Conservation (phyloP, 2,329 filamentous ascomycete genomes). For the Verticillium nubilum region DNA sequence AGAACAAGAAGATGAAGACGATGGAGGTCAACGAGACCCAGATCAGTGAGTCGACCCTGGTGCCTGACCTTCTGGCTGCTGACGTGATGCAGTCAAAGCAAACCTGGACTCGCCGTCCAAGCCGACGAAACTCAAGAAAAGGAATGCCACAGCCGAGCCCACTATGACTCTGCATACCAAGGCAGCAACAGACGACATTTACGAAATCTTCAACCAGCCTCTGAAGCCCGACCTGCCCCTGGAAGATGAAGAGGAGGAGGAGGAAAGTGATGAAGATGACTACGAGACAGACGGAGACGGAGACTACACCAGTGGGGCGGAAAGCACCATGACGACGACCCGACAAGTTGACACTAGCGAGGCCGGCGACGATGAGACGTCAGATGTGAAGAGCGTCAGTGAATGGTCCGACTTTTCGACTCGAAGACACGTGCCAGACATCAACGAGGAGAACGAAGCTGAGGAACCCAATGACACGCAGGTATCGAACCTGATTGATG, state of each 20-base stretch:
- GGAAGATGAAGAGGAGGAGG: slow-evolving; percentile 24
- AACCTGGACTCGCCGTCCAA: slow-evolving; percentile 81
- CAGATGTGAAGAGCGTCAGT: slow-evolving; percentile 60
- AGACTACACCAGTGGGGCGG: slow-evolving; percentile 78
- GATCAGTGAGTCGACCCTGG: slow-evolving; percentile 60
- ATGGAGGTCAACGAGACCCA: slow-evolving; percentile 89
- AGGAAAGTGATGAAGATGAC: slow-evolving; percentile 54
- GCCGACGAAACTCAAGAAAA: slow-evolving; percentile 76
- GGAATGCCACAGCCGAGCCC: slow-evolving; percentile 63
- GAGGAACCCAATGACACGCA: slow-evolving; percentile 30
- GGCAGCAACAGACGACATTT: slow-evolving; percentile 95
- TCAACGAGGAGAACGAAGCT: slow-evolving; percentile 21
- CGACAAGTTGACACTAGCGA: slow-evolving; percentile 49
- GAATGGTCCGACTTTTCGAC: slow-evolving; percentile 88
- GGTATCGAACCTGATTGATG: slow-evolving; percentile 34
- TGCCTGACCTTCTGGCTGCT: slow-evolving; percentile 11
- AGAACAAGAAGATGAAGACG: slow-evolving; percentile 67
- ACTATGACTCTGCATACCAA: slow-evolving; percentile 97
- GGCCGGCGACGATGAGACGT: slow-evolving; percentile 41
- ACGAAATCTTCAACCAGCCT: slow-evolving; percentile 93
- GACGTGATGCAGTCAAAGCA: slow-evolving; percentile 65
- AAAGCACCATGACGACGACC: slow-evolving; percentile 78
- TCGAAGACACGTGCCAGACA: slow-evolving; percentile 60
- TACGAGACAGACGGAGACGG: slow-evolving; percentile 59
- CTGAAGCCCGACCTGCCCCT: slow-evolving; percentile 36